Base-by-base conservation (phyloP, 352 stramenopile species). In the Globisporangium spinosum region DNA sequence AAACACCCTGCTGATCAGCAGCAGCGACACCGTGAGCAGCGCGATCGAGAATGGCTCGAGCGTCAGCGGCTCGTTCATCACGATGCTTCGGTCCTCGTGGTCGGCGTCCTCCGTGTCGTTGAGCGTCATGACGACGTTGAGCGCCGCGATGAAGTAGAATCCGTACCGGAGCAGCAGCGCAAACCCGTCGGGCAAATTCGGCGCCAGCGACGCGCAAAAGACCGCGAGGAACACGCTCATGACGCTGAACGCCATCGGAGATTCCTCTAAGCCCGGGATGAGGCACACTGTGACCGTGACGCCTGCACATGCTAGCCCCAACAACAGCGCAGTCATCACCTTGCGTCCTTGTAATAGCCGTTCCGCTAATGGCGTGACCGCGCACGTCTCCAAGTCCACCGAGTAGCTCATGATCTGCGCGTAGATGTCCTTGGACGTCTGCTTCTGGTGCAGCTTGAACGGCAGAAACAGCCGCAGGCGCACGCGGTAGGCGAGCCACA, bases 351-450 rank as follows among this genome's bases (percentile, higher is more conserved):
- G 61, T 34, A 78, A 76, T 1, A 71, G 45, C 8, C 76, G 77
- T 58, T 89, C 80, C 0, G 82, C 78, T 0, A 85, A 27, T 6
- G 77, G 70, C 49, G 82, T 89, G 65, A 88, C 60, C 1, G 80
- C 82, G 15, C 77, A 79, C 13, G 82, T 88, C 38, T 80, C 66
- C 15, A 87, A 65, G 20, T 90, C 77, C 29, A 88, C 80, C 23
- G 78, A 82, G 65, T 89, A 90, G 27, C 71, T 77, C 68, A 90
- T 90, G 67, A 90, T 90, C 73, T 88, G 82, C 34, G 66, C 69
- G 69, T 90, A 90, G 59, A 90, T 77, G 27, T 90, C 82, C 12
- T 79, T 71, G 22, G 77, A 88, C 29, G 82, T 90, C 67, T 88
- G 80, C 43, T 89, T 90, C 65, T 89, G 75, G 61, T 89, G 72